These are phyloP conservation scores for Trichomonas vaginalis DNA, from an alignment of 208 protist species.

Conservation along the genomic window DNA sequence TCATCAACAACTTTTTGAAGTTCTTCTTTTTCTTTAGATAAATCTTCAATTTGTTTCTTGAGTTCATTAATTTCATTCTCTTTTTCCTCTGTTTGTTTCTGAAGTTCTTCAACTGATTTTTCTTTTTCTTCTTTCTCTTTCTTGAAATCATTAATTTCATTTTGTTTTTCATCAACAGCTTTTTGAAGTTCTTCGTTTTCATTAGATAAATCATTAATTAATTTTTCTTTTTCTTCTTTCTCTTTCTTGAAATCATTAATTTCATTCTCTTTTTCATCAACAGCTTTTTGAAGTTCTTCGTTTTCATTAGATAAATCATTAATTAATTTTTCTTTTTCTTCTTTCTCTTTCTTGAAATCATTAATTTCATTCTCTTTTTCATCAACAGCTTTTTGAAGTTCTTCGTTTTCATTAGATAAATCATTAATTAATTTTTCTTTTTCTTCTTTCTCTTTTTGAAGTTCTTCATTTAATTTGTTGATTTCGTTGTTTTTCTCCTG, in stretches of 20 bases:
- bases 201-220: background rate
- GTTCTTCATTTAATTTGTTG: background rate
- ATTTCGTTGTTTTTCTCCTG: background rate
- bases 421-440: background rate
- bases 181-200: background rate
- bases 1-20: background rate
- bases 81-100: background rate
- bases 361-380: background rate
- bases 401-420: background rate
- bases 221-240: background rate
- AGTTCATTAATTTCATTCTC: background rate
- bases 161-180: background rate
- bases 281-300: background rate
- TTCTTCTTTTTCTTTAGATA: background rate
- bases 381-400: background rate
- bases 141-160: background rate
- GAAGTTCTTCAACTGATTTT: background rate
- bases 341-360: background rate
- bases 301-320: background rate
- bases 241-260: background rate
- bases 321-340: background rate
- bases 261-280: background rate
- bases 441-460: background rate
- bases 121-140: background rate
- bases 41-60: too few relatives aligned